Evolutionary conservation across 108 stramenopile genomes (phyloP).

Genomic region (Stephanodiscus triporus): DNA sequence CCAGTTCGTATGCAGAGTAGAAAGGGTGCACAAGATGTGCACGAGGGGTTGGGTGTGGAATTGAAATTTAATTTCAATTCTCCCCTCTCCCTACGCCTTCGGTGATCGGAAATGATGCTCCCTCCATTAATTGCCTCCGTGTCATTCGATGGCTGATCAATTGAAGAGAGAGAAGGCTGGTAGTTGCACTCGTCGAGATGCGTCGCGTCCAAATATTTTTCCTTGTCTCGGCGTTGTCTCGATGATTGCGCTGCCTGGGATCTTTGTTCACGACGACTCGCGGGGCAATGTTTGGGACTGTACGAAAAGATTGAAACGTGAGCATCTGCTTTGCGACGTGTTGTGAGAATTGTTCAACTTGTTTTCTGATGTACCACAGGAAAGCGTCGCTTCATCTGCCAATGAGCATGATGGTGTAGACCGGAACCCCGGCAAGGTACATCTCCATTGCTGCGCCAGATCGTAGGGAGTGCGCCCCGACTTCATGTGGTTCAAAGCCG

Average conservation of each 20-base stretch:
- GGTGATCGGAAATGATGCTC: neutral
- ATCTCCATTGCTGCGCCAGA: slow-evolving; percentile 26
- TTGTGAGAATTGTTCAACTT: slow-evolving; percentile 24
- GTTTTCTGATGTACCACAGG: slow-evolving; percentile 26
- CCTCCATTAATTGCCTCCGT: neutral
- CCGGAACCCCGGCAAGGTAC: slow-evolving; percentile 17
- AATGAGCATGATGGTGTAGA: slow-evolving; percentile 30
- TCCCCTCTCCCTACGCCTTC: no score
- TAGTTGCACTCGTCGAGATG: neutral
- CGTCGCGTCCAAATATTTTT: neutral
- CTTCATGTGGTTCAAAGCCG: slow-evolving; percentile 9
- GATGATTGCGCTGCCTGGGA: slow-evolving; percentile 1
- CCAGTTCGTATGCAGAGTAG: no score
- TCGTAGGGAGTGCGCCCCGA: slow-evolving; percentile 23
- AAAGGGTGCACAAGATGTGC: no score
- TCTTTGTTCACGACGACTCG: neutral
- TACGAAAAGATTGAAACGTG: neutral
- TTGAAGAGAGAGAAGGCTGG: neutral
- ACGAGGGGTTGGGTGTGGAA: neutral
- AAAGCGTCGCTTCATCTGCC: slow-evolving; percentile 34
- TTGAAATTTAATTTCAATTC: neutral
- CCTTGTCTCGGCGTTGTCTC: neutral
- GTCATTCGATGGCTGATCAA: neutral
- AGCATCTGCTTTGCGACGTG: slow-evolving; percentile 11
- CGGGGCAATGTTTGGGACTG: neutral